Percentiles rank a stretch among this genome's conserved stretches.
Conservation (phyloP, 2,329 filamentous ascomycete species). For the Clonostachys rosea region DNA sequence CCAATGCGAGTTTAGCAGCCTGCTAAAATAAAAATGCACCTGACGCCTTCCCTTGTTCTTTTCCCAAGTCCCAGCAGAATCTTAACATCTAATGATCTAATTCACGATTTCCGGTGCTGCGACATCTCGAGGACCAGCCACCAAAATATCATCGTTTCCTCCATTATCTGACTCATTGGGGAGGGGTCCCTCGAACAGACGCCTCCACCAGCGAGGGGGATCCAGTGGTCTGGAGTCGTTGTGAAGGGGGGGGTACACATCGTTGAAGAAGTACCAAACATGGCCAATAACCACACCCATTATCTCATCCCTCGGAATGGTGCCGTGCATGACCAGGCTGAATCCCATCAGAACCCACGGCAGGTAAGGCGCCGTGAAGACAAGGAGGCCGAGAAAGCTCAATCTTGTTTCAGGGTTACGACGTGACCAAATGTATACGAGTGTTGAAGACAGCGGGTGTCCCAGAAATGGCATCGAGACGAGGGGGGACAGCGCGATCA, state of each 20-base stretch:
- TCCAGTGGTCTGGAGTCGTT: constrained; percentile 81
- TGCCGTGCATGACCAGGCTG: constrained; percentile 84
- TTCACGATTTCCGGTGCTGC: constrained; percentile 2
- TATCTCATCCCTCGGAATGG: constrained; percentile 90
- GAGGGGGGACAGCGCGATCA: constrained; percentile 79
- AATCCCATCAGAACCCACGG: constrained; percentile 96
- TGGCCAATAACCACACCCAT: constrained; percentile 94
- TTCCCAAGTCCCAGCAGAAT: not conserved
- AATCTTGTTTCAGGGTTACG: constrained; percentile 89
- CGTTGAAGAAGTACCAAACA: constrained; percentile 96
- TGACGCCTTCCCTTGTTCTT: not conserved
- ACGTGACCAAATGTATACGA: constrained; percentile 97
- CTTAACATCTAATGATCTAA: not conserved
- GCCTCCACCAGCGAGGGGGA: constrained; percentile 84
- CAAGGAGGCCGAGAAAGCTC: constrained; percentile 81
- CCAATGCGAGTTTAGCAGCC: not conserved
- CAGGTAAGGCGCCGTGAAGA: constrained; percentile 90
- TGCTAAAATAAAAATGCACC: not conserved
- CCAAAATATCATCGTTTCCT: constrained; percentile 59
- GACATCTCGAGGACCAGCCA: constrained; percentile 39
- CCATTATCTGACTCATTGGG: constrained; percentile 43
- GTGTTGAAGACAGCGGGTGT: constrained; percentile 84
- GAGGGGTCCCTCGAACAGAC: constrained; percentile 67
- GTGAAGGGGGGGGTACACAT: constrained; percentile 91
- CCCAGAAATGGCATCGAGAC: constrained; percentile 92